These are phyloP conservation scores for Forsythia suspensa DNA, from an alignment of 257 asterid species.

Conservation along the genomic window DNA sequence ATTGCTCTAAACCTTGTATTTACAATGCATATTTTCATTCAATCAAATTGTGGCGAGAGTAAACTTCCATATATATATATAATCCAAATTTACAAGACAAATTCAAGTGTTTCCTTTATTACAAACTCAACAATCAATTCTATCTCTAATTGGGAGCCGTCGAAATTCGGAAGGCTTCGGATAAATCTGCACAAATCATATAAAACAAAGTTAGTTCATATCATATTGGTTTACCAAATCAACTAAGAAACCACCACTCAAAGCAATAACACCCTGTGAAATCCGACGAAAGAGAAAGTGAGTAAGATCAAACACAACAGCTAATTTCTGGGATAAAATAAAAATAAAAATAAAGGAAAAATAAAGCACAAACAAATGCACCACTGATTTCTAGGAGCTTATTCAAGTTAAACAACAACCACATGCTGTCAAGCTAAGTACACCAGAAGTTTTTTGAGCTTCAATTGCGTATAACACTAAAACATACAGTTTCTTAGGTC, in stretches of 20 bases:
- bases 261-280: neutral
- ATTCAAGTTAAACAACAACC: neutral
- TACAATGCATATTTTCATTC: no score
- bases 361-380: neutral
- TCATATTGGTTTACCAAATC: neutral
- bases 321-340: neutral
- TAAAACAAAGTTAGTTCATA: no score
- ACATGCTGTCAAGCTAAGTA: neutral
- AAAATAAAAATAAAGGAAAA: neutral
- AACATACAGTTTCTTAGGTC: neutral
- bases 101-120: no score
- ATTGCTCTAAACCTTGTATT: no score
- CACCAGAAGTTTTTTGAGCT: neutral
- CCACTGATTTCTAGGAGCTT: neutral
- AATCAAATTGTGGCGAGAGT: no score
- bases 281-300: neutral
- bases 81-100: no score
- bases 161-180: no score
- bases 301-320: neutral
- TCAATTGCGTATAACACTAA: neutral
- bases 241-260: neutral
- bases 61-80: no score
- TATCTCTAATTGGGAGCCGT: no score
- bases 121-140: no score
- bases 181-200: no score